Conservation (phyloP, 306 rosid genomes). For the Castanopsis chinensis region DNA sequence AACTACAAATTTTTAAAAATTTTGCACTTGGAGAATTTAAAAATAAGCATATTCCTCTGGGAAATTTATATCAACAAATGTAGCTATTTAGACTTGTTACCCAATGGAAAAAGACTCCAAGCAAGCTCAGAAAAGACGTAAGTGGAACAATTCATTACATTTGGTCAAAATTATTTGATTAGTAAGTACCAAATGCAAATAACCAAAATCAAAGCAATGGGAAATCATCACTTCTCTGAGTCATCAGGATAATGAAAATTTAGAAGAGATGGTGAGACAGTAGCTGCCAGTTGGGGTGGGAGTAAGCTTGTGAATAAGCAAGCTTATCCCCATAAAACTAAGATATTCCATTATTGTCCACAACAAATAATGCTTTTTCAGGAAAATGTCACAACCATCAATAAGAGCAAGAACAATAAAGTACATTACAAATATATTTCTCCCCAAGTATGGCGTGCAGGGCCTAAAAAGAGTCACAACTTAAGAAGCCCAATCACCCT, state of each 20-base stretch:
- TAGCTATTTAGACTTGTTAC: not conserved
- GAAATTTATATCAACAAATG: not conserved
- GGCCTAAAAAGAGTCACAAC: not conserved
- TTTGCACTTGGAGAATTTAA: not conserved
- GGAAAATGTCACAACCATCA: too few relatives aligned
- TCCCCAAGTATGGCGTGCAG: not conserved
- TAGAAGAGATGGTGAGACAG: not conserved
- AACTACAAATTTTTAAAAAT: not conserved
- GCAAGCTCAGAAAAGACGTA: not conserved
- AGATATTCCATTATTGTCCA: too few relatives aligned
- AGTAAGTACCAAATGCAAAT: not conserved
- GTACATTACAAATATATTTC: not conserved
- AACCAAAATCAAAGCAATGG: not conserved
- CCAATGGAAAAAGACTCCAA: not conserved
- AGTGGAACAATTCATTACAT: not conserved
- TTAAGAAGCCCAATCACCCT: not conserved
- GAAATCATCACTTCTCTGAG: not conserved
- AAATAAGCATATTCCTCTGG: not conserved
- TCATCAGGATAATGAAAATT: not conserved
- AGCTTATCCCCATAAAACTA: too few relatives aligned
- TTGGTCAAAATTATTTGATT: too few relatives aligned
- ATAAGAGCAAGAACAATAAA: too few relatives aligned
- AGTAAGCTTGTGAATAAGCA: not conserved
- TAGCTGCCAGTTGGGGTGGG: not conserved
- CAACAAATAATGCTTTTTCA: too few relatives aligned